phyloP scores from a whole-genome alignment of 306 rosid species.

The Benincasa hispida region DNA sequence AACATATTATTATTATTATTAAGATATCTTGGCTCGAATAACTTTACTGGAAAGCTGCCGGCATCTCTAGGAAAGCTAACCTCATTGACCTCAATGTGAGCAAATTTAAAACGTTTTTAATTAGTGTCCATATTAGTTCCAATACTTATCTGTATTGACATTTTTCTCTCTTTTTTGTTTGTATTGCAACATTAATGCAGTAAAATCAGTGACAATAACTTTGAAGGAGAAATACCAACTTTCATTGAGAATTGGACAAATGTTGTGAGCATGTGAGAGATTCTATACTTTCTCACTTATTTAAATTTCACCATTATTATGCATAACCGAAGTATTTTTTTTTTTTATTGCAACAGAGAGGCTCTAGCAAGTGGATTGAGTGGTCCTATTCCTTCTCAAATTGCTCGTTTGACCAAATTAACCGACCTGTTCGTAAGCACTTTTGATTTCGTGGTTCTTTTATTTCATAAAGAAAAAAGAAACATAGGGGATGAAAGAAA shows the following conservation, averaged over 20 bases:
- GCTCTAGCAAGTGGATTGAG: conserved; percentile 56
- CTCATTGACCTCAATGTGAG: background rate
- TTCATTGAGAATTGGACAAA: conserved; percentile 41
- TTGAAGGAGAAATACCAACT: conserved; percentile 41
- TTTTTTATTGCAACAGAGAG: conserved; percentile 13
- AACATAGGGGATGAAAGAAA: no score
- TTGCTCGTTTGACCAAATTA: conserved; percentile 15
- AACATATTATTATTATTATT: background rate
- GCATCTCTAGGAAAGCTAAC: conserved; percentile 19
- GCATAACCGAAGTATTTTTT: no score
- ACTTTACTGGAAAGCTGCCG: conserved; percentile 48
- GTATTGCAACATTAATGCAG: conserved; percentile 17
- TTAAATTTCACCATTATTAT: no score
- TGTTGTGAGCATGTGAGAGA: conserved; percentile 30
- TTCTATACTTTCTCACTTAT: no score
- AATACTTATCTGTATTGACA: no score
- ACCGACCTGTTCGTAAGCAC: no score
- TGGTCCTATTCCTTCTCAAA: conserved; percentile 54
- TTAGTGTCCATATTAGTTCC: no score
- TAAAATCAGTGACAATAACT: conserved; percentile 41
- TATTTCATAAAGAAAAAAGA: no score
- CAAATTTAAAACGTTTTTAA: no score
- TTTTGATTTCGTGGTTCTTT: no score
- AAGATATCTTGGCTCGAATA: conserved; percentile 48
- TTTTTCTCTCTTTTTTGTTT: no score